phyloP scores from a whole-genome alignment of 345 rosid species.

The Acer campestre region DNA sequence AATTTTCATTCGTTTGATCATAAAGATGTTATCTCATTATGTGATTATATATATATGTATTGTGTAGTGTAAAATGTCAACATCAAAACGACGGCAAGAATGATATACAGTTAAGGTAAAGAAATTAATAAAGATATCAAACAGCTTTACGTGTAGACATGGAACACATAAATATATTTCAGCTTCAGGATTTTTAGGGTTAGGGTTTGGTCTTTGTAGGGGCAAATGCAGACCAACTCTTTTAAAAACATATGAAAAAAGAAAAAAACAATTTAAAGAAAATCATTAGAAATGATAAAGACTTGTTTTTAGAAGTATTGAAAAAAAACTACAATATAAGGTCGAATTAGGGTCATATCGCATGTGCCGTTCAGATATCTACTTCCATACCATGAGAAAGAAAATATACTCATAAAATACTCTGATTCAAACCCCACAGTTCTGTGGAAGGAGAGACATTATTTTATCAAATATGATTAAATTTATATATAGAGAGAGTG shows the following conservation, averaged over 20 bases:
- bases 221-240: conserved; percentile 17
- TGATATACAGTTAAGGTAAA: not conserved
- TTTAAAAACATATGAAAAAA: not conserved
- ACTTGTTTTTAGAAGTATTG: not conserved
- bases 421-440: too few species aligned
- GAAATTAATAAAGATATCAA: not conserved
- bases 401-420: too few species aligned
- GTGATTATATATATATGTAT: not conserved
- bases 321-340: too few species aligned
- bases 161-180: conserved; percentile 20
- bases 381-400: too few species aligned
- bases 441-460: too few species aligned
- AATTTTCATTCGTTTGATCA: too few species aligned
- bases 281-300: conserved; percentile 8
- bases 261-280: not conserved
- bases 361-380: too few species aligned
- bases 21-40: too few species aligned
- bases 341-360: too few species aligned
- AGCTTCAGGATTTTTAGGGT: conserved; percentile 21
- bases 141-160: conserved; percentile 21
- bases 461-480: not conserved
- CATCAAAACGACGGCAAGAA: not conserved
- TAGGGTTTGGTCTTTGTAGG: conserved; percentile 34
- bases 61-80: not conserved
- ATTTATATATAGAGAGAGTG: not conserved